Evolutionary conservation across 148 eudicot genomes (phyloP).

Genomic region (Nepenthes mirabilis): DNA sequence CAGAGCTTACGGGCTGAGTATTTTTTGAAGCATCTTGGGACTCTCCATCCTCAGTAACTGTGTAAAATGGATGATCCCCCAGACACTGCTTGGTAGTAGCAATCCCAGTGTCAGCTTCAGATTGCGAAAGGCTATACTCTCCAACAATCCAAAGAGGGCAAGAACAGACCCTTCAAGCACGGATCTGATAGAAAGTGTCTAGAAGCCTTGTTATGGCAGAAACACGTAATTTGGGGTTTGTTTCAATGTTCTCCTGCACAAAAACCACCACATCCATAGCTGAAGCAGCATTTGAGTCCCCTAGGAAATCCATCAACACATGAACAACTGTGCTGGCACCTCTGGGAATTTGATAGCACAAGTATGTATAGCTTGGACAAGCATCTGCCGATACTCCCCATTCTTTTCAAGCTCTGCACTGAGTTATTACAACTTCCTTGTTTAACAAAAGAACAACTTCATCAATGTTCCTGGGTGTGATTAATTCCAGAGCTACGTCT

Average conservation of each 20-base stretch:
- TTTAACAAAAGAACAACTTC: constrained; percentile 88
- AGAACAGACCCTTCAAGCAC: constrained; percentile 81
- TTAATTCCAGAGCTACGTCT: constrained; percentile 70
- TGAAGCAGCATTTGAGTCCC: constrained; percentile 82
- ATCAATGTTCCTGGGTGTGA: constrained; percentile 77
- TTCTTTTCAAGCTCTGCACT: constrained; percentile 88
- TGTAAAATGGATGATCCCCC: constrained; percentile 85
- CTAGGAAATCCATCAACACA: constrained; percentile 96
- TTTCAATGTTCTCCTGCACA: constrained; percentile 84
- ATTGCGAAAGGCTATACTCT: constrained; percentile 78
- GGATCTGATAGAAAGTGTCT: constrained; percentile 90
- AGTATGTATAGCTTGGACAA: constrained; percentile 90
- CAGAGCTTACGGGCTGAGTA: constrained; percentile 47
- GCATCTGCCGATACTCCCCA: constrained; percentile 93
- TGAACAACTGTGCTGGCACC: constrained; percentile 99
- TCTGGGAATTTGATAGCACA: constrained; percentile 96
- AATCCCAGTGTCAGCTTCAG: constrained; percentile 87
- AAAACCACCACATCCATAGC: constrained; percentile 90
- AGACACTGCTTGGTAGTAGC: constrained; percentile 82
- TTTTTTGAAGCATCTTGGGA: constrained; percentile 49
- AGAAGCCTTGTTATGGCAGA: constrained; percentile 79
- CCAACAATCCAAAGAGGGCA: constrained; percentile 96
- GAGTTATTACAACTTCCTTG: constrained; percentile 95
- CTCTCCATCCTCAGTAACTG: constrained; percentile 65
- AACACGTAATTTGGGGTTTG: constrained; percentile 79